Conservation (phyloP, 495 filamentous ascomycete species). For the Aspergillus cristatus region DNA sequence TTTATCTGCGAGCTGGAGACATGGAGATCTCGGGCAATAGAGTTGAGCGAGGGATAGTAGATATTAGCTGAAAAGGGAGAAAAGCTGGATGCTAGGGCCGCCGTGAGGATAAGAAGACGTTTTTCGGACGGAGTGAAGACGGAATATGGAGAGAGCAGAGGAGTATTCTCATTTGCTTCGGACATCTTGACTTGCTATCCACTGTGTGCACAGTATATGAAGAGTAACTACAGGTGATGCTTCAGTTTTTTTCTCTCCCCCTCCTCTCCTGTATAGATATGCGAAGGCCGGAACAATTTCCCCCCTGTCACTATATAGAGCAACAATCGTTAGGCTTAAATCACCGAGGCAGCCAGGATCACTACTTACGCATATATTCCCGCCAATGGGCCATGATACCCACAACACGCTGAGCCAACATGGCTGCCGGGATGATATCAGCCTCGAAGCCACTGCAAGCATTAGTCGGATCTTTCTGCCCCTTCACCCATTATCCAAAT, state of each 20-base stretch:
- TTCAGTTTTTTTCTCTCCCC: no score
- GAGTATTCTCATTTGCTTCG: constrained; percentile 12
- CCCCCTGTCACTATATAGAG: constrained; percentile 22
- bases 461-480: neutral
- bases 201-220: neutral
- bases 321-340: constrained; percentile 3
- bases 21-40: constrained; percentile 22
- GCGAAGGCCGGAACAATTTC: constrained; percentile 25
- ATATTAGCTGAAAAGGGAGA: constrained; percentile 37
- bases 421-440: constrained; percentile 28
- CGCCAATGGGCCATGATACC: constrained; percentile 38
- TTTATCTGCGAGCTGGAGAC: constrained; percentile 31
- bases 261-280: constrained; percentile 17
- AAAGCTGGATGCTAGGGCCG: constrained; percentile 14
- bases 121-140: constrained; percentile 18
- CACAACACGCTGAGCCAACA: constrained; percentile 25
- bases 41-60: constrained; percentile 34
- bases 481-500: no score
- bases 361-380: constrained; percentile 32
- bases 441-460: constrained; percentile 21
- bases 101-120: constrained; percentile 13
- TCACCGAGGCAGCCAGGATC: constrained; percentile 6
- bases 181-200: neutral
- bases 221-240: neutral
- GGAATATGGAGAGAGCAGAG: constrained; percentile 15